Base-by-base conservation (phyloP, 139 green algal species). In the Prasinococcaceae sp. region DNA sequence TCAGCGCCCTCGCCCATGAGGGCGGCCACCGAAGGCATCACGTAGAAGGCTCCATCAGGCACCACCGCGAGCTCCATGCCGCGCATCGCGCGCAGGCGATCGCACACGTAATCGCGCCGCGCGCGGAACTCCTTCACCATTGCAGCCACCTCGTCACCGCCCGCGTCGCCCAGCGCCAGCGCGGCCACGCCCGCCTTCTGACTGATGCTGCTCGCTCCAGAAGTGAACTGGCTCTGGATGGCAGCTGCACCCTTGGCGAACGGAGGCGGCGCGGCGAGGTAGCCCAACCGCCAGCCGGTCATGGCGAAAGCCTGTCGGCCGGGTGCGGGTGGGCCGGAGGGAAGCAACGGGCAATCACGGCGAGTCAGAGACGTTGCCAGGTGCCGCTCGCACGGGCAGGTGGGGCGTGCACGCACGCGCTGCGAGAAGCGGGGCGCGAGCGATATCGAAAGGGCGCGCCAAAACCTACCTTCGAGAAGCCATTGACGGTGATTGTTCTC, bases 41-140 rank as follows among this genome's bases (percentile, higher is more conserved):
- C 80, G 55, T 98, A 98, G 56, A 98, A 98, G 2, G 90, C 90
- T 3, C 90, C 90, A 42, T 78, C 22, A n/a, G n/a, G n/a, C n/a
- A n/a, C n/a, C 8, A 59, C 55, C 0, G 55, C 17, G 22, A 63
- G 46, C 2, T 36, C 17, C 0, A 63, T 6, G 4, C 55, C 55
- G 2, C 10, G 33, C 4, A 62, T 61, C 4, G 6, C 6, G 24
- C 20, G 28, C 2, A 73, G 43, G 6, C 47, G 23, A 8, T 4
- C 14, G 24, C 44, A 55, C 22, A 72, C 16, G 56, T 41, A 53
- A 29, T 72, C 76, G 52, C 77, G 45, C 3, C 86, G 69, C 63
- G 82, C 46, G 41, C 71, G 20, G 59, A 95, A 98, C 3, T 80
- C 75, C 1, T 33, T 22, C n/a, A 93, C 68, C 89, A 97, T 98